These are phyloP conservation scores for Chaetomiaceae sp. DNA, from an alignment of 2,329 filamentous ascomycete genomes.

Conservation along the genomic window DNA sequence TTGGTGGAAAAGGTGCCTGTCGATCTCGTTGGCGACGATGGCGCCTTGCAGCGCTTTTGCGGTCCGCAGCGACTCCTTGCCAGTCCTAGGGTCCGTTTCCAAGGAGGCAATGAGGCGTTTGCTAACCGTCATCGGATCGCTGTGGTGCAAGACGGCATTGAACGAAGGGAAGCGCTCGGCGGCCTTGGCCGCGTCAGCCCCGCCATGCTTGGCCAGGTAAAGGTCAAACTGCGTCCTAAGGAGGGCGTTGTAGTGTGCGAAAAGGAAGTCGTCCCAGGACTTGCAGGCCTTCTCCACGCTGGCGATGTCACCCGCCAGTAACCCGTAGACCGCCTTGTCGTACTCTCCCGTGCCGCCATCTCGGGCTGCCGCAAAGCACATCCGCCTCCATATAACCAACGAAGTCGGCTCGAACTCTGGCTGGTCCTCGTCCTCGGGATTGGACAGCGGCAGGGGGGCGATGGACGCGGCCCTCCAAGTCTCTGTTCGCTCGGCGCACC, in stretches of 20 bases:
- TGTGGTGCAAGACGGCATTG: slow-evolving; percentile 58
- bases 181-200: slow-evolving; percentile 46
- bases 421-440: slow-evolving; percentile 38
- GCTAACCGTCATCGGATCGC: slow-evolving; percentile 46
- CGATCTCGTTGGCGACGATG: slow-evolving; percentile 59
- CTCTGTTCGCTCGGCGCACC: slow-evolving; percentile 81
- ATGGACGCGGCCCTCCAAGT: slow-evolving; percentile 83
- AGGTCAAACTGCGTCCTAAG: slow-evolving; percentile 72
- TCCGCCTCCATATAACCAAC: slow-evolving; percentile 66
- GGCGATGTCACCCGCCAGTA: slow-evolving; percentile 77
- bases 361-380: slow-evolving; percentile 66
- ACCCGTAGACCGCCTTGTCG: slow-evolving; percentile 82
- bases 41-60: slow-evolving; percentile 61
- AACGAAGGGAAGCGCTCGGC: slow-evolving; percentile 56
- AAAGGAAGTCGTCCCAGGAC: slow-evolving; percentile 81
- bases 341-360: slow-evolving; percentile 66
- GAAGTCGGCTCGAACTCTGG: slow-evolving; percentile 40
- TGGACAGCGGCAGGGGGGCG: slow-evolving; percentile 61
- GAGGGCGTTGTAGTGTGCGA: slow-evolving; percentile 81
- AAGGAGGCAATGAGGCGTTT: slow-evolving; percentile 56
- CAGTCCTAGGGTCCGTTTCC: slow-evolving; percentile 49
- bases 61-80: slow-evolving; percentile 45
- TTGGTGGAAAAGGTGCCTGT: slow-evolving; percentile 53
- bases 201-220: slow-evolving; percentile 54
- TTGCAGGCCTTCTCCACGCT: slow-evolving; percentile 71